Evolutionary conservation across 371 early-diverging fungal species (phyloP).

Genomic region (Apophysomyces sp.): DNA sequence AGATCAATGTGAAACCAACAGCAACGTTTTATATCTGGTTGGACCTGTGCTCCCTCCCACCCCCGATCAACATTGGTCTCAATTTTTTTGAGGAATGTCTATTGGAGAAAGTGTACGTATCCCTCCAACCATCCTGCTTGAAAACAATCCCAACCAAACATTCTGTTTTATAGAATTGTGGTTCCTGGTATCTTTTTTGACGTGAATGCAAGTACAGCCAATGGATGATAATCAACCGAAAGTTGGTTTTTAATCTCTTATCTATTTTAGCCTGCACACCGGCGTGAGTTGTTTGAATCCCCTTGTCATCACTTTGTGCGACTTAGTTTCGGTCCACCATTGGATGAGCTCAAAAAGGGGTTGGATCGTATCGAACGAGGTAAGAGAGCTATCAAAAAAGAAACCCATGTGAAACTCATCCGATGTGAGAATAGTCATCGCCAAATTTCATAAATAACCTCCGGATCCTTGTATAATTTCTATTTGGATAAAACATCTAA

Average conservation of each 20-base stretch:
- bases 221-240: neutral
- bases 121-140: neutral
- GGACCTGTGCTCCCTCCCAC: constrained; percentile 39
- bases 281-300: constrained; percentile 52
- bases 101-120: constrained; percentile 46
- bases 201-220: constrained; percentile 45
- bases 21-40: constrained; percentile 58
- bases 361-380: constrained; percentile 33
- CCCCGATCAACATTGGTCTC: constrained; percentile 48
- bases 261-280: constrained; percentile 38
- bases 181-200: constrained; percentile 59
- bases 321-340: constrained; percentile 51
- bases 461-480: neutral
- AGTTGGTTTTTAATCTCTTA: neutral
- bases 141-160: neutral
- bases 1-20: constrained; percentile 36
- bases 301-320: constrained; percentile 55
- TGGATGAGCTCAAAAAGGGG: constrained; percentile 45
- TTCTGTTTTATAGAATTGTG: constrained; percentile 23
- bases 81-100: constrained; percentile 53
- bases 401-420: neutral
- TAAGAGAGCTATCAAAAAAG: neutral
- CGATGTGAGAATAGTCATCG: neutral
- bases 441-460: neutral
- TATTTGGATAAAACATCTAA: neutral